Evolutionary conservation across 73 alveolate genomes (phyloP), one percentile per base, ranked within the genome.

Genomic region (Paramecium sexaurelia): DNA sequence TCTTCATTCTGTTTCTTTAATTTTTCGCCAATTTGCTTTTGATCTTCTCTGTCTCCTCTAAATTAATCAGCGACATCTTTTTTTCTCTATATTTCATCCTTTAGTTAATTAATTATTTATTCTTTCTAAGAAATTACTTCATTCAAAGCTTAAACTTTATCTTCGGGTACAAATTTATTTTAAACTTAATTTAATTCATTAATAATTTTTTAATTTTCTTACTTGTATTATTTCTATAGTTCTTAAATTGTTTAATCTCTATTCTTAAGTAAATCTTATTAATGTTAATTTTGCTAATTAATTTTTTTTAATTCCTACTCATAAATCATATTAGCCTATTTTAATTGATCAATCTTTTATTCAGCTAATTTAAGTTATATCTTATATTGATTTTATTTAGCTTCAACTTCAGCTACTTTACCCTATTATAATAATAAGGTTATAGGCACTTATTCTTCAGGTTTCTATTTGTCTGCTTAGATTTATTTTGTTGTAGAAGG

Each of bases 121-220:
- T 78, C 73, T 45, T 33, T 78, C 33, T 78, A 39, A 36, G 10
- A 0, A 3, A 78, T 78, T 17, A 78, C n/a, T 15, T 78, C 90
- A 78, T 39, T 45, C 7, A 41, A 45, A 19, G 90, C 68, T 15
- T 41, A 78, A 29, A 78, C 68, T 22, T 78, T 78, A 43, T 78
- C 90, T 61, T 78, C 90, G 13, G 90, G 90, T 37, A 78, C 90
- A 78, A 78, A 78, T 43, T 78, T 78, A 78, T 78, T 78, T 78
- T 78, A 40, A 2, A 78, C 90, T 78, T 78, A 24, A 20, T 39
- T 78, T 45, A 78, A 41, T 78, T 78, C 90, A 7, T 78, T 41
- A 0, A 78, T 78, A 40, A 78, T 40, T 33, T 78, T 78, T 33
- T 78, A 13, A 43, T 78, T 78, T 41, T 78, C 90, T 78, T 78